Conservation (phyloP, 1,139 yeast genomes). For the Yamadazyma trypodendri region DNA sequence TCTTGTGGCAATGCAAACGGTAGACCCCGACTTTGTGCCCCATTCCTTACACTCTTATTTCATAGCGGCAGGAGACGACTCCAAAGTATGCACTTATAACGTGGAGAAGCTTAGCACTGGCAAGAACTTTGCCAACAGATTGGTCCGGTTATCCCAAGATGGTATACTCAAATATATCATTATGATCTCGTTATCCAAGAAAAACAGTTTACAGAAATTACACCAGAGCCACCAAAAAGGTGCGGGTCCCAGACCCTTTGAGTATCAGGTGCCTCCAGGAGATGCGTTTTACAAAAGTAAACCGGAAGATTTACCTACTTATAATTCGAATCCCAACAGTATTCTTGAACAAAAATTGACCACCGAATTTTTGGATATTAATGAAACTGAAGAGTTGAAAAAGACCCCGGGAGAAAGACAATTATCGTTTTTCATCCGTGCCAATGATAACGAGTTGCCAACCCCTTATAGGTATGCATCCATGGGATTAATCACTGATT, state of each 20-base stretch:
- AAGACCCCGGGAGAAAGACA: slow-evolving; percentile 31
- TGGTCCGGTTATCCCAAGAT: slow-evolving; percentile 29
- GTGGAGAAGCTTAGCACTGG: slow-evolving; percentile 35
- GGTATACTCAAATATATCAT: slow-evolving; percentile 30
- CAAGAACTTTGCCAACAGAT: slow-evolving; percentile 32
- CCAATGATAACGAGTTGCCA: slow-evolving; percentile 21
- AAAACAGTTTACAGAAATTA: slow-evolving; percentile 22
- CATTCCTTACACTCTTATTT: slow-evolving; percentile 45
- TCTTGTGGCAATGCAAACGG: slow-evolving; percentile 34
- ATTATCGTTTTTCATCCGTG: slow-evolving; percentile 31
- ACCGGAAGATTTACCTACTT: slow-evolving; percentile 20
- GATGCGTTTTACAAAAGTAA: slow-evolving; percentile 26
- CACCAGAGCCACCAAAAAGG: slow-evolving; percentile 14
- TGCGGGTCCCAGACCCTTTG: slow-evolving; percentile 28
- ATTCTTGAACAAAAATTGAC: slow-evolving; percentile 29
- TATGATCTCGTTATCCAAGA: slow-evolving; percentile 34
- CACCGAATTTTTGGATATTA: slow-evolving; percentile 24
- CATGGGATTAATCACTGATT: slow-evolving; percentile 33
- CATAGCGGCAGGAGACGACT: slow-evolving; percentile 36
- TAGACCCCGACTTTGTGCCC: slow-evolving; percentile 30
- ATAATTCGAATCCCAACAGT: slow-evolving; percentile 18
- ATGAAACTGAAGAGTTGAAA: slow-evolving; percentile 17
- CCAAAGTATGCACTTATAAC: slow-evolving; percentile 26
- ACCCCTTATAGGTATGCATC: slow-evolving; percentile 16
- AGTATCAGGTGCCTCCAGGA: slow-evolving; percentile 32